Base-by-base conservation (phyloP, 2,329 filamentous ascomycete species). In the Aspergillus viridinutans region DNA sequence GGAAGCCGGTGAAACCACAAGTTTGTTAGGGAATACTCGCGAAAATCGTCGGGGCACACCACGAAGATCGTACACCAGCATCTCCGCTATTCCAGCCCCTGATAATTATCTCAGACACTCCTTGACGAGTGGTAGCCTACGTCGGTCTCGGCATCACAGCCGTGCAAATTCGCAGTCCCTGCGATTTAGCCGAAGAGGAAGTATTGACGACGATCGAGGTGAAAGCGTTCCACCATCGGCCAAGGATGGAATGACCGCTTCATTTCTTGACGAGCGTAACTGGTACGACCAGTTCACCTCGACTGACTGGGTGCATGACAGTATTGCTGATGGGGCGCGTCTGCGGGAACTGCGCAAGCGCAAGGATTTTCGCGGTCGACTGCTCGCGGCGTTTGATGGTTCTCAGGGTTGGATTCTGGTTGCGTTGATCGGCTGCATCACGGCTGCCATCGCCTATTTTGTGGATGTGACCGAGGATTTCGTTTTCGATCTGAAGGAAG, bases 261-360 rank as follows among this genome's bases (percentile, higher is more conserved):
- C 89, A 9, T 87, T 85, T 65, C 79, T 87, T 52, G 90, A 97
- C 69, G 92, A 97, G 64, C 87, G 94, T 58, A 89, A 95, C 9
- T 97, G 94, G 94, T 97, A 97, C 76, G 94, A 99, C 78, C 94
- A 99, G 75, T 96, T 96, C 69, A 96, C 92, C 5, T 96, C 90
- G 6, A 97, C 91, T 55, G 93, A 99, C 73, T 99, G 94, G 94
- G 92, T 99, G 0, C 93, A 96, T 71, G 94, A 99, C 74, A 92
- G 89, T 72, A 97, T 99, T 64, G 90, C 92, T 67, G 94, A 97
- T 75, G 91, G 92, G 9, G 90, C 92, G 67, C 89, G 94, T 26
- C 86, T 95, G 51, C 94, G 95, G 72, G 87, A 87, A 53, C 81
- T 99, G 42, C 85, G 91, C 51, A 87, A 83, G 66, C 83, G 92